Percentiles rank a stretch among this genome's conserved stretches.
Conservation (phyloP, 352 stramenopile genomes). For the Pythium scleroteichum region DNA sequence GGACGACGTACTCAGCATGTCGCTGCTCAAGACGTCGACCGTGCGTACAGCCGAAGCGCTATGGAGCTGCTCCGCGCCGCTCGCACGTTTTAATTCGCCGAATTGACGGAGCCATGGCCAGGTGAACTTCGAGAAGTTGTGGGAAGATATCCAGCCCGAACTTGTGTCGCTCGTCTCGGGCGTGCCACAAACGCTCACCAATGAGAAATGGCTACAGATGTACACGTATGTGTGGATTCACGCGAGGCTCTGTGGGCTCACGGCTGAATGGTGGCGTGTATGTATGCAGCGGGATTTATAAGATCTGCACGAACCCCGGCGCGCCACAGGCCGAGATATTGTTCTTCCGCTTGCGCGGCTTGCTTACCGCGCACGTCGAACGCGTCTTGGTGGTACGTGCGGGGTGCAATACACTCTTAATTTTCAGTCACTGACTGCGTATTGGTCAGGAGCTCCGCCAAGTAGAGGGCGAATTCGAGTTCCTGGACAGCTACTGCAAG, state of each 20-base stretch:
- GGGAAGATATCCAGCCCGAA: conserved; percentile 79
- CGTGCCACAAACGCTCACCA: conserved; percentile 60
- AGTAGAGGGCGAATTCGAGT: conserved; percentile 65
- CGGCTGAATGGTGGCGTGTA: not conserved
- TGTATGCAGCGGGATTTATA: conserved; percentile 72
- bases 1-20: conserved; percentile 43
- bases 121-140: conserved; percentile 87
- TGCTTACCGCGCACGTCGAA: conserved; percentile 73
- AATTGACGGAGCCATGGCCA: conserved; percentile 18
- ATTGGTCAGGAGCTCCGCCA: conserved; percentile 45
- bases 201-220: conserved; percentile 87
- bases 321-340: conserved; percentile 80
- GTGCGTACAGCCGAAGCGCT: conserved; percentile 30
- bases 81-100: not conserved
- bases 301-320: conserved; percentile 85
- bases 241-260: too few species aligned
- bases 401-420: not conserved
- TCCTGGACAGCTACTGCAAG: conserved; percentile 65
- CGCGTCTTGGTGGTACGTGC: conserved; percentile 46
- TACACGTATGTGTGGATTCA: conserved; percentile 63
- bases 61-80: not conserved
- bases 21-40: conserved; percentile 77
- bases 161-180: conserved; percentile 77
- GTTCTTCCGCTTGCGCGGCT: conserved; percentile 72
- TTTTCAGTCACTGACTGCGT: not conserved